Percentiles rank a stretch among this genome's conserved stretches.
Evolutionary conservation across 73 alveolate genomes (phyloP).

Genomic region (Tetrahymena malaccensis): DNA sequence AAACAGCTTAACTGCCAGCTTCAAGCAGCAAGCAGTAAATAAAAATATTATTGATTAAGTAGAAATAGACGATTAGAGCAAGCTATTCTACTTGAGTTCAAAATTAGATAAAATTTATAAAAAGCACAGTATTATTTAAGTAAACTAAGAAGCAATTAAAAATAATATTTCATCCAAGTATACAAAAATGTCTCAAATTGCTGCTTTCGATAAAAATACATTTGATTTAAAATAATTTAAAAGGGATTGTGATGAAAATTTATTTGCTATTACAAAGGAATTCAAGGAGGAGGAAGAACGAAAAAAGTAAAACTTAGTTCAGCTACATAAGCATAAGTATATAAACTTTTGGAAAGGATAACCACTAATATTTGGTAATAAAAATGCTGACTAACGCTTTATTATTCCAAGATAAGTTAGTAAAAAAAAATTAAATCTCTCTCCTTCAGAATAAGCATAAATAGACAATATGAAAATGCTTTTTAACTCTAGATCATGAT

Average conservation of each 20-base stretch:
- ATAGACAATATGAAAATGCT: not conserved
- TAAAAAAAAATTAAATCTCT: not conserved
- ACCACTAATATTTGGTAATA: not conserved
- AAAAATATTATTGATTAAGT: not conserved
- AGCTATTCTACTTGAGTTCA: not conserved
- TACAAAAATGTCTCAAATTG: not conserved
- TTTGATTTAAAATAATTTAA: not conserved
- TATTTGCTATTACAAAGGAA: not conserved
- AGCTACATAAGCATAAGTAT: not conserved
- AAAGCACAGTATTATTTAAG: not conserved
- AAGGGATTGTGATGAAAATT: not conserved
- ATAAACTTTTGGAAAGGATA: not conserved
- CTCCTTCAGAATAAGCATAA: not conserved
- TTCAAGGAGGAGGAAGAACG: not conserved
- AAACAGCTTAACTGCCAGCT: not conserved
- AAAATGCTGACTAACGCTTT: not conserved
- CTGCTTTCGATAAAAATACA: not conserved
- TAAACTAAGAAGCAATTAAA: not conserved
- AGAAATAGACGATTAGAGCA: not conserved
- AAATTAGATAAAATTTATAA: not conserved
- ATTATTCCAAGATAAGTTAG: not conserved
- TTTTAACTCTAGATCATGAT: not conserved
- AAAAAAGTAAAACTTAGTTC: not conserved
- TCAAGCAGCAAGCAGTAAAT: not conserved
- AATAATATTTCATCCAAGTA: not conserved